Evolutionary conservation across 345 rosid genomes (phyloP).

Genomic region (Aquilaria yunnanensis): DNA sequence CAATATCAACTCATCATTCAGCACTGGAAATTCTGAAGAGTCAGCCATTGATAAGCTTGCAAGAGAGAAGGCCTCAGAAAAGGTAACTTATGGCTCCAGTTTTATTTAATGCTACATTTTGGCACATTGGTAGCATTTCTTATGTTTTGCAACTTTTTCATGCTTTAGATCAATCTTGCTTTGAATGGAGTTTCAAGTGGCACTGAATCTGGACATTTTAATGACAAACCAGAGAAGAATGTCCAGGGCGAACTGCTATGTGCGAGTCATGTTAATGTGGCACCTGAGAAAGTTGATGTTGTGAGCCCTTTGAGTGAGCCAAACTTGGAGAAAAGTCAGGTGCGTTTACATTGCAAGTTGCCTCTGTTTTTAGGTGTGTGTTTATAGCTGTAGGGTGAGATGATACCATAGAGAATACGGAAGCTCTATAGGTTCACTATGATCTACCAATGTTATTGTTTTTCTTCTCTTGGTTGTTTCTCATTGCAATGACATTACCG

Average conservation of each 20-base stretch:
- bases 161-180: conserved; percentile 21
- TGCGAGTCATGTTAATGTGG: conserved; percentile 7
- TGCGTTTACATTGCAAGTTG: conserved; percentile 1
- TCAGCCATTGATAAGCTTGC: conserved; percentile 7
- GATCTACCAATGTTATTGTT: too few relatives aligned
- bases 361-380: not conserved
- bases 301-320: conserved; percentile 16
- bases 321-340: conserved; percentile 20
- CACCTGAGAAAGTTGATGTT: conserved; percentile 2
- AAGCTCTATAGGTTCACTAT: too few relatives aligned
- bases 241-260: conserved; percentile 8
- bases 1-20: not conserved
- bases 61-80: conserved; percentile 18
- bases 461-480: too few relatives aligned
- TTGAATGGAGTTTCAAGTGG: conserved; percentile 12
- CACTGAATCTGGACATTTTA: conserved; percentile 7
- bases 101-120: not conserved
- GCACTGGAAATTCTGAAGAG: conserved; percentile 4
- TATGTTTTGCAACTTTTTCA: not conserved
- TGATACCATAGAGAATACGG: too few relatives aligned
- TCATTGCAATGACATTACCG: too few relatives aligned
- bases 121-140: not conserved
- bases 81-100: conserved; percentile 31
- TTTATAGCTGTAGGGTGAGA: not conserved
- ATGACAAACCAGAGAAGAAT: conserved; percentile 1